phyloP scores from a whole-genome alignment of 306 rosid genomes.

The Malus sylvestris region DNA sequence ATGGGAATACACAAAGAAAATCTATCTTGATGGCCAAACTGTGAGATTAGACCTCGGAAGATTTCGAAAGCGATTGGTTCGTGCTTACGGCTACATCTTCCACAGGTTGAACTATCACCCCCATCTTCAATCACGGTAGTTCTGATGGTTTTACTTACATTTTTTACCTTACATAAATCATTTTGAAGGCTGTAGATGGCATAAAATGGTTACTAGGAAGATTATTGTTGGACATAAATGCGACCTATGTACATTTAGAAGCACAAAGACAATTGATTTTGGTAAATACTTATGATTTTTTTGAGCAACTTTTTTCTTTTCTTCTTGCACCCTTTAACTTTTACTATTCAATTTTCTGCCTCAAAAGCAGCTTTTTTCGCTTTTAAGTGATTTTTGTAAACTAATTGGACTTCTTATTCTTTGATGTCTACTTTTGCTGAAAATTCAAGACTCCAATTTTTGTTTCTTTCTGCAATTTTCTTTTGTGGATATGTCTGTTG shows the following conservation, averaged over 20 bases:
- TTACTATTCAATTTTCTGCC: not conserved
- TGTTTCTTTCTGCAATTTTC: not conserved
- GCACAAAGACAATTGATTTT: constrained; percentile 9
- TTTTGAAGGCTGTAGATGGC: constrained; percentile 8
- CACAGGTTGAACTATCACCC: constrained; percentile 20
- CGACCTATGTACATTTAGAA: constrained; percentile 1
- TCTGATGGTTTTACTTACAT: constrained; percentile 1
- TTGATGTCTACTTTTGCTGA: not conserved
- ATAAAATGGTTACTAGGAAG: not conserved
- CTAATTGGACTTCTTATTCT: not conserved
- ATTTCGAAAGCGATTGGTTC: constrained; percentile 56
- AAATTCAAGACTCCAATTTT: not conserved
- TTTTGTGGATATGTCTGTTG: not conserved
- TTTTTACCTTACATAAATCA: not conserved
- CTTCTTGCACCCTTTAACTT: not conserved
- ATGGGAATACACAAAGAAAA: constrained; percentile 84
- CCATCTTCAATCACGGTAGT: constrained; percentile 22
- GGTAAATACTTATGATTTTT: not conserved
- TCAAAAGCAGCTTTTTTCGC: not conserved
- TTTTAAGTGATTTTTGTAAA: not conserved
- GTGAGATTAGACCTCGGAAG: constrained; percentile 57
- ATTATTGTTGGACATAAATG: not conserved
- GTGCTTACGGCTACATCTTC: constrained; percentile 45
- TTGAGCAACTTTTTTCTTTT: not conserved
- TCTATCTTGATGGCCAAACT: constrained; percentile 83